A percentile compares a stretch with the other conserved stretches of the same genome.
phyloP scores from a whole-genome alignment of 768 basidiomycete species.

The Tricholoma bakamatsutake region DNA sequence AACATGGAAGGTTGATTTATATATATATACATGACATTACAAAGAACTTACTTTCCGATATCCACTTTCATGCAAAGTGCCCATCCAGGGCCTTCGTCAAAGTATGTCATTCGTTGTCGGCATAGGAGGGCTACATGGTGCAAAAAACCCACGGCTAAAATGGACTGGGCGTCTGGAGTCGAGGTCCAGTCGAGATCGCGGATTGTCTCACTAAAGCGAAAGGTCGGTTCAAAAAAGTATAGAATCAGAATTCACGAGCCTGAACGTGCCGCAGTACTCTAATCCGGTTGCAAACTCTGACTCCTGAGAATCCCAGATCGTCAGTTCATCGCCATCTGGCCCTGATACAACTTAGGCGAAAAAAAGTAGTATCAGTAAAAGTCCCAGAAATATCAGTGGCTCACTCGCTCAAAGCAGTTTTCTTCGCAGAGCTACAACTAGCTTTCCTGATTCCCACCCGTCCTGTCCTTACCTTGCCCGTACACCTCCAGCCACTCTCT shows the following conservation, averaged over 20 bases:
- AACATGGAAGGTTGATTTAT: neutral
- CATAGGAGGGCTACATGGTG: slow-evolving; percentile 82
- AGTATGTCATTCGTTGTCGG: slow-evolving; percentile 90
- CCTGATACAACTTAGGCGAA: slow-evolving; percentile 48
- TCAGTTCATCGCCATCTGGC: slow-evolving; percentile 67
- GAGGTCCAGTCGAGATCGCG: slow-evolving; percentile 92
- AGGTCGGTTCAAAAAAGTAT: neutral
- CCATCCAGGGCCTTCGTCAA: slow-evolving; percentile 80
- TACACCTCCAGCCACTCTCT: slow-evolving; percentile 54
- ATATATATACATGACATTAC: neutral
- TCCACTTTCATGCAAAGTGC: slow-evolving; percentile 64
- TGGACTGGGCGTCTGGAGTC: slow-evolving; percentile 84
- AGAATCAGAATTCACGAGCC: slow-evolving; percentile 32
- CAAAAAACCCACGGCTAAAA: slow-evolving; percentile 83
- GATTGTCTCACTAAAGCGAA: slow-evolving; percentile 44
- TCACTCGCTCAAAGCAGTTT: slow-evolving; percentile 76
- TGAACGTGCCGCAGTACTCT: slow-evolving; percentile 62
- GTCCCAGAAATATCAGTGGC: neutral
- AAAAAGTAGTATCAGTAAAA: slow-evolving; percentile 7
- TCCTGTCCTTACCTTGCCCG: slow-evolving; percentile 70
- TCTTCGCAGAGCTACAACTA: slow-evolving; percentile 86
- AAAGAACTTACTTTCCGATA: slow-evolving; percentile 51
- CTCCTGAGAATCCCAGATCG: slow-evolving; percentile 95
- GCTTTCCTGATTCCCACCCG: slow-evolving; percentile 61
- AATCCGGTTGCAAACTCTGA: slow-evolving; percentile 90